Conservation (phyloP, 306 rosid genomes). For the Abrus pulchellus region DNA sequence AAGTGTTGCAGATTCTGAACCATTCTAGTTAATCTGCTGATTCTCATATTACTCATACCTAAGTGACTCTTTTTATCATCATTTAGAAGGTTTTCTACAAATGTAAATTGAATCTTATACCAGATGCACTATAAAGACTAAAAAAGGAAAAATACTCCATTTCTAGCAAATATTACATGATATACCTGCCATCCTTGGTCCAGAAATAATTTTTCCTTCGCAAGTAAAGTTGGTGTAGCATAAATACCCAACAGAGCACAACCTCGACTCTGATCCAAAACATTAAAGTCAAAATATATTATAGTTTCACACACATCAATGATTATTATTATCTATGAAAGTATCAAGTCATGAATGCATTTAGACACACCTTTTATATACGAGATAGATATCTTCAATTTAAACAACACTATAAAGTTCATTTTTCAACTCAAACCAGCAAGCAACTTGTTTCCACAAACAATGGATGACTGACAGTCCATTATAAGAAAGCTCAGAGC, state of each 20-base stretch:
- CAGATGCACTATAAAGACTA: conserved; percentile 21
- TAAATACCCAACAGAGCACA: conserved; percentile 77
- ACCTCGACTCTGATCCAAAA: conserved; percentile 74
- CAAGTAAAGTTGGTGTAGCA: conserved; percentile 79
- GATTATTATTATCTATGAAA: background rate
- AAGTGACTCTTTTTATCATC: conserved; percentile 33
- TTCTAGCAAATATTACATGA: conserved; percentile 29
- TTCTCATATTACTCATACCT: conserved; percentile 32
- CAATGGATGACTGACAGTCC: background rate
- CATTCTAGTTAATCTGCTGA: background rate
- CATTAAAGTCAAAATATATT: conserved; percentile 29
- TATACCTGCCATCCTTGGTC: conserved; percentile 94
- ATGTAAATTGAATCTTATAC: conserved; percentile 31
- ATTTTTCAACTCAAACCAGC: conserved; percentile 15
- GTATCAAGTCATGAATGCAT: background rate
- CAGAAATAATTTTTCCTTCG: conserved; percentile 85
- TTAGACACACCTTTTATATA: background rate
- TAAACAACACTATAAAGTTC: background rate
- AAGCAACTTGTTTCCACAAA: background rate
- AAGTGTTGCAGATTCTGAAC: conserved; percentile 32
- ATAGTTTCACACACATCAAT: conserved; percentile 13
- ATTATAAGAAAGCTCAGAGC: background rate
- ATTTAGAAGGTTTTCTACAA: conserved; percentile 13
- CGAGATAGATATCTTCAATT: background rate
- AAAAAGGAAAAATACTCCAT: conserved; percentile 21